Base-by-base conservation (phyloP, 2,329 filamentous ascomycete genomes). In the Graphilbum sp. region DNA sequence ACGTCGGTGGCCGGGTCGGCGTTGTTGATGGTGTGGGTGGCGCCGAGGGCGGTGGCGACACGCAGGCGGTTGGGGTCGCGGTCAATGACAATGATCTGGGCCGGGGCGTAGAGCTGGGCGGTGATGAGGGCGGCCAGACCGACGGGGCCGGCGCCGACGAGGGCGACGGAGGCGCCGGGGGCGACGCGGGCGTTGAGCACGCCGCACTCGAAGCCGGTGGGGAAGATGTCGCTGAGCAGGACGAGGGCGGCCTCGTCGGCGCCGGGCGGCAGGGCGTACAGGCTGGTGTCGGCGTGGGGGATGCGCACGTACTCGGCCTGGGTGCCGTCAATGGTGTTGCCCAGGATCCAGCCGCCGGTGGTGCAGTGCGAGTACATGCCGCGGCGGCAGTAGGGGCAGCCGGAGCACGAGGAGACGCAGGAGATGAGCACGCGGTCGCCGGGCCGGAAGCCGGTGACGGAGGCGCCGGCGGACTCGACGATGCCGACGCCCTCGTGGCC, bases 251-350 rank as follows among this genome's bases (percentile, higher is more conserved):
- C 51, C 32, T 61, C 58, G 36, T 41, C 42, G 19, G 64, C 58
- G 1, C 54, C 59, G 0, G 46, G 32, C 0, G 67, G 63, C 1
- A 69, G 48, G 3, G 52, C 45, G 47, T 66, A 61, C 8, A 72
- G 54, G 9, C 61, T 66, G 8, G 57, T 58, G 39, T 64, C 59
- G 0, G 66, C 68, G 47, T 64, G 60, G 2, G 64, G 64, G 32
- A 71, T 60, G 17, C 66, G 57, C 29, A 71, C 66, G 43, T 64
- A 71, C 47, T 72, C 67, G n/a, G 67, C 69, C 47, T 72, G 67
- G 0, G 65, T 70, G 33, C 67, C 67, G 44, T 70, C 64, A 17
- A 63, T 58, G 0, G 54, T 56, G 46, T 73, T 64, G 17, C 69
- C 69, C 2, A 74, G 53, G 5, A 62, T 57, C 69, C 69, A 73